Evolutionary conservation across 2,329 filamentous ascomycete genomes (phyloP).

Genomic region (Lecanosticta acicola): DNA sequence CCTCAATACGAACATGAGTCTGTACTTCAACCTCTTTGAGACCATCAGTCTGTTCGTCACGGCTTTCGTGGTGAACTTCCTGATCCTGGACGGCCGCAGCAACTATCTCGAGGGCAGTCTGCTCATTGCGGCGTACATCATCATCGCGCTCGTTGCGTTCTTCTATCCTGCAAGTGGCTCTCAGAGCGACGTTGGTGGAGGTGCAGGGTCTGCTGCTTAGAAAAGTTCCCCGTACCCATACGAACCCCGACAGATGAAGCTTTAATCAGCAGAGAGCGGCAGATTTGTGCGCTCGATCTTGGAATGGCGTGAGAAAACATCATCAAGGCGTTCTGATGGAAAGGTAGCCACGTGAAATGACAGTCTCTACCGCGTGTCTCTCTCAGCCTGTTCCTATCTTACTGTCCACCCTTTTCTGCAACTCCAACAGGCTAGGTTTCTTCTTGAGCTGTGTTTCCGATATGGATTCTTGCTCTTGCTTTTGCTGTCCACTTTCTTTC

Average conservation of each 20-base stretch:
- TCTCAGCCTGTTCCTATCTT: neutral
- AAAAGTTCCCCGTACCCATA: neutral
- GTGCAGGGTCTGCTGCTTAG: slow-evolving; percentile 1
- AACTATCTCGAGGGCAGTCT: slow-evolving; percentile 77
- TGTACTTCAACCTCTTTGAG: slow-evolving; percentile 58
- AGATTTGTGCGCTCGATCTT: slow-evolving; percentile 1
- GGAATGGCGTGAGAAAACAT: neutral
- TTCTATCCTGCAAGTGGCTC: slow-evolving; percentile 43
- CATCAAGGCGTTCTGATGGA: neutral
- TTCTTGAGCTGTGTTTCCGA: neutral
- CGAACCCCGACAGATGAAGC: neutral
- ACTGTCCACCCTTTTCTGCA: neutral
- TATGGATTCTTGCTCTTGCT: neutral
- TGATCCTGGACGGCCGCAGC: slow-evolving; percentile 75
- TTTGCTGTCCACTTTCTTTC: neutral
- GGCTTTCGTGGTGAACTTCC: slow-evolving; percentile 77
- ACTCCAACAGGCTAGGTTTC: neutral
- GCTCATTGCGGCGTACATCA: slow-evolving; percentile 70
- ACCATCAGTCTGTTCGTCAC: slow-evolving; percentile 73
- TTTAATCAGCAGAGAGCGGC: neutral
- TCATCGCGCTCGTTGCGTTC: slow-evolving; percentile 59
- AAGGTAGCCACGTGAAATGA: neutral
- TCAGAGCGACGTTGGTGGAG: slow-evolving; percentile 42
- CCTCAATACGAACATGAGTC: slow-evolving; percentile 63
- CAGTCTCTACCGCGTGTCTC: neutral